phyloP scores from a whole-genome alignment of 176 grass and related monocot genomes.

The Microstegium vimineum region DNA sequence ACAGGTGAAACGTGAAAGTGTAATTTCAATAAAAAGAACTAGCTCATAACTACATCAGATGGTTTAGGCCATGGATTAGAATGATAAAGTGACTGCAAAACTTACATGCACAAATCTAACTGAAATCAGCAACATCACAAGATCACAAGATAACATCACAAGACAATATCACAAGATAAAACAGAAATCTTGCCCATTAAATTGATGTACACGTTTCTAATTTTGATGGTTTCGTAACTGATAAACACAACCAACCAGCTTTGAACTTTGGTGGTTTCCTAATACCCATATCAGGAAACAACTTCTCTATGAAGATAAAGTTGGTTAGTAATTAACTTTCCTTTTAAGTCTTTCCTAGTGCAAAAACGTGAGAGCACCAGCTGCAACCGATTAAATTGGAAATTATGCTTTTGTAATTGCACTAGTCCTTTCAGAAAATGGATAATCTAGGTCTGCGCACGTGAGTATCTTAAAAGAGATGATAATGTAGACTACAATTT shows the following conservation, averaged over 20 bases:
- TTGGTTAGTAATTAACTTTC: background rate
- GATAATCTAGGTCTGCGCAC: background rate
- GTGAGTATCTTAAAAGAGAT: background rate
- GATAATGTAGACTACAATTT: background rate
- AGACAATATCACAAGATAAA: too few relatives aligned
- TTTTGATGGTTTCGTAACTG: background rate
- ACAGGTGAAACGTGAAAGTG: too few relatives aligned
- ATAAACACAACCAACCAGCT: background rate
- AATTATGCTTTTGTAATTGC: background rate
- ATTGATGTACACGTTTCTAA: background rate
- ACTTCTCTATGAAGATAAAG: background rate
- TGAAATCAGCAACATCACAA: background rate
- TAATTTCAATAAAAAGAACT: background rate
- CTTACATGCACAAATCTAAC: background rate
- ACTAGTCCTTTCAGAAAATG: background rate
- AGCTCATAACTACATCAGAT: background rate
- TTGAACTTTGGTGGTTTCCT: background rate
- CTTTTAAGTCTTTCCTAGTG: background rate
- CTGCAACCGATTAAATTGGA: background rate
- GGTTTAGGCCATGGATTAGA: background rate
- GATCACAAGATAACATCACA: too few relatives aligned
- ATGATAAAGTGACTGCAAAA: background rate
- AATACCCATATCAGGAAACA: background rate
- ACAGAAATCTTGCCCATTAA: background rate
- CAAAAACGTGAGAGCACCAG: too few relatives aligned